A percentile compares a stretch with the other conserved stretches of the same genome.
Evolutionary conservation across 768 basidiomycete genomes (phyloP).

Genomic region (Lentinula aciculospora): DNA sequence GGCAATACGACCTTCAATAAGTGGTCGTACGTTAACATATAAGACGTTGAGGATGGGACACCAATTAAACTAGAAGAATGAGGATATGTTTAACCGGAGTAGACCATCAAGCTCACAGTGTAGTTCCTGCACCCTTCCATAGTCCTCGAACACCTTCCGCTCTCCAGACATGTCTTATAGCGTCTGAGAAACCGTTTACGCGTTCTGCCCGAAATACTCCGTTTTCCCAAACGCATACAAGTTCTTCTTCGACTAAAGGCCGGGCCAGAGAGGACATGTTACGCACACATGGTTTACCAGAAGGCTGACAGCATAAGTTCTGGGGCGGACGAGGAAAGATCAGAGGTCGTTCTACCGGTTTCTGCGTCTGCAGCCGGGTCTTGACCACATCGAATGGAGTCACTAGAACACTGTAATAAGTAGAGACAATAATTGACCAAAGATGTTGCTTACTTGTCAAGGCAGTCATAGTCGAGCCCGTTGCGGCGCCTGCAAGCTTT

Average conservation of each 20-base stretch:
- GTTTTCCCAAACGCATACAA: slow-evolving; percentile 78
- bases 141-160: slow-evolving; percentile 81
- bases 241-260: slow-evolving; percentile 48
- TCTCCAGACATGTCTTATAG: slow-evolving; percentile 71
- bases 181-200: slow-evolving; percentile 83
- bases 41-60: slow-evolving; percentile 86
- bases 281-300: slow-evolving; percentile 54
- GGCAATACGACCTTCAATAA: slow-evolving; percentile 63
- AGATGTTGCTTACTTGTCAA: slow-evolving; percentile 58
- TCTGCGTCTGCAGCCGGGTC: slow-evolving; percentile 92
- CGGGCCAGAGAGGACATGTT: slow-evolving; percentile 73
- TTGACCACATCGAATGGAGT: slow-evolving; percentile 99
- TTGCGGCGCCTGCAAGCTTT: slow-evolving; percentile 74
- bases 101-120: slow-evolving; percentile 53
- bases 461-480: slow-evolving; percentile 76
- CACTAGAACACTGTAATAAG: slow-evolving; percentile 55
- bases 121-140: slow-evolving; percentile 94
- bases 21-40: slow-evolving; percentile 96
- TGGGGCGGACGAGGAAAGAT: slow-evolving; percentile 44
- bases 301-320: slow-evolving; percentile 68
- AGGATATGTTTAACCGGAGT: neutral
- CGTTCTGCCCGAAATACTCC: slow-evolving; percentile 66
- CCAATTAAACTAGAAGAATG: slow-evolving; percentile 62
- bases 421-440: neutral
- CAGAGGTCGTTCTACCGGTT: slow-evolving; percentile 42